phyloP scores from a whole-genome alignment of 2,329 filamentous ascomycete species.

The Chaetomium sp. region DNA sequence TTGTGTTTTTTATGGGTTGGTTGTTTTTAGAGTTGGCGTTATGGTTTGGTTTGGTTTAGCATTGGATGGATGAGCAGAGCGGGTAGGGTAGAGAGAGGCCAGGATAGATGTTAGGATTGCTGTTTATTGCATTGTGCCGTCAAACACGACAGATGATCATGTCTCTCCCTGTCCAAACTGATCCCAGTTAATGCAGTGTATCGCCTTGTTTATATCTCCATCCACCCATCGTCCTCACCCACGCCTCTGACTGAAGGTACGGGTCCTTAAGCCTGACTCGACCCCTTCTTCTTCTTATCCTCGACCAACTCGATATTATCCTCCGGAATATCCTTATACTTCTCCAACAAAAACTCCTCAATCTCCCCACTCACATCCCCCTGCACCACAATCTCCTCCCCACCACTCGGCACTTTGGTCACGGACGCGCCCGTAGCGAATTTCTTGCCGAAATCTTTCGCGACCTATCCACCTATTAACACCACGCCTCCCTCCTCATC shows the following conservation, averaged over 20 bases:
- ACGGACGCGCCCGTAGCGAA: constrained; percentile 92
- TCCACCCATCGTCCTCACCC: no score
- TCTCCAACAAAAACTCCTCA: constrained; percentile 81
- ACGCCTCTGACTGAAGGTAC: no score
- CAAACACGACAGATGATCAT: no score
- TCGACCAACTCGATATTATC: constrained; percentile 93
- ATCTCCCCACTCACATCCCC: constrained; percentile 95
- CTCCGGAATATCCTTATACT: constrained; percentile 84
- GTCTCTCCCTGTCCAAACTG: no score
- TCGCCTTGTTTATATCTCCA: no score
- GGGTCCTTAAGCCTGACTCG: constrained; percentile 17
- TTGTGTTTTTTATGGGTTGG: background rate
- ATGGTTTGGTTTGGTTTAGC: background rate
- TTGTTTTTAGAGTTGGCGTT: background rate
- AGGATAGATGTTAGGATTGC: no score
- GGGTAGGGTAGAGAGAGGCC: no score
- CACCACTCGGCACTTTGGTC: constrained; percentile 77
- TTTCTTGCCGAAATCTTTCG: constrained; percentile 97
- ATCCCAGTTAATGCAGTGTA: no score
- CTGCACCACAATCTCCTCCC: constrained; percentile 96
- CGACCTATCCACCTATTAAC: constrained; percentile 42
- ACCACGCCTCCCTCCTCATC: background rate
- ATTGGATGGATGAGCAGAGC: no score
- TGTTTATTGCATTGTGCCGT: no score
- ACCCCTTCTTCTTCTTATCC: constrained; percentile 88